Evolutionary conservation across 495 filamentous ascomycete species (phyloP), one percentile per base, ranked within the genome.

Genomic region (Glonium stellatum): DNA sequence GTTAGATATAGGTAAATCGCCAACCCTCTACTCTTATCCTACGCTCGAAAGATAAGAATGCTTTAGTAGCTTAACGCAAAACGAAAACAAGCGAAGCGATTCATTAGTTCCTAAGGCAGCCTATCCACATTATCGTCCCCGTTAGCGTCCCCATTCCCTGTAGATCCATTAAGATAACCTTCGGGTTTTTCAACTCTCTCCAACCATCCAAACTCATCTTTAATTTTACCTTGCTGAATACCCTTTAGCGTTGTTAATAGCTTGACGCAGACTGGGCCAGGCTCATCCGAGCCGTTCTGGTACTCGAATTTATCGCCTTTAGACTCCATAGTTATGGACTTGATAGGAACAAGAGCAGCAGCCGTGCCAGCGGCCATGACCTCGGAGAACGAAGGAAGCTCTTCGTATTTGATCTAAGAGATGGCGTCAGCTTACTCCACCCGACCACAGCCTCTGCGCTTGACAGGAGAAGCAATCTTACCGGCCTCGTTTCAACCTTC

Each of bases 351-450:
- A 46, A 98, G 76, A 0, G 90, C 88, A 0, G 92, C 93, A 4
- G 93, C 93, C 0, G 93, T 98, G 0, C 93, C 93, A 0, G 89
- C 90, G 3, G 92, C 93, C 74, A 96, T 80, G 19, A 98, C 84
- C 72, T 98, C 93, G 48, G 77, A 78, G 74, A 97, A 97, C 6
- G 73, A 69, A 13, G 74, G 69, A 9, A 97, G 76, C 63, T 98
- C 92, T n/a, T 82, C 78, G 71, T 92, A 92, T 61, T 82, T 80
- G 69, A 95, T 87, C 76, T 85, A 52, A 39, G 13, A 54, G 27
- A 21, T 52, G 31, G 15, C 41, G 49, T 21, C 39, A 47, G 54
- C 44, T 31, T 19, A 19, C 25, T 22, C 44, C 21, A 58, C n/a
- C n/a, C 37, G 21, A 48, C 34, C 44, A 48, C 13, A 48, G 22